These are phyloP conservation scores for Hyparrhenia diplandra DNA, from an alignment of 176 grass and related monocot genomes.

Conservation along the genomic window DNA sequence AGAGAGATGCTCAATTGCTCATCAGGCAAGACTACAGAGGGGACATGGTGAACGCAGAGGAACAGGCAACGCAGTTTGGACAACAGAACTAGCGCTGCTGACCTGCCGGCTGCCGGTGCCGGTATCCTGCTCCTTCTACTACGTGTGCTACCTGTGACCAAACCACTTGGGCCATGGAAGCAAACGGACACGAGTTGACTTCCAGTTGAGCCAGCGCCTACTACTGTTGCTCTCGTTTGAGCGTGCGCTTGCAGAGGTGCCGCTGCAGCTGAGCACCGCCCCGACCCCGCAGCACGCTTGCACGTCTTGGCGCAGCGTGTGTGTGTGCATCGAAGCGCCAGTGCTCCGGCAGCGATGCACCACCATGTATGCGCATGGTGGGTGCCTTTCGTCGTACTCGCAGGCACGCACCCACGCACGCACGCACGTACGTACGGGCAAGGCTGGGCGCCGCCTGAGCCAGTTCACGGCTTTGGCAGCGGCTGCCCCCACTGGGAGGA, in stretches of 20 bases:
- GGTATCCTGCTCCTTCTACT: not conserved
- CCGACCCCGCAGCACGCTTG: not conserved
- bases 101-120: not conserved
- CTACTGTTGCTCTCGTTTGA: not conserved
- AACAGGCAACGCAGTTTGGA: not conserved
- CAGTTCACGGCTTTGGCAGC: not conserved
- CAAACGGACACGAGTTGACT: slow-evolving; percentile 19
- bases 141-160: not conserved
- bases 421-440: not conserved
- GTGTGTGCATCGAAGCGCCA: not conserved
- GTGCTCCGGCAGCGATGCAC: not conserved
- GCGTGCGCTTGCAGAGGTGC: not conserved
- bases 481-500: slow-evolving; percentile 23
- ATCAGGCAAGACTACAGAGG: not conserved
- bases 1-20: not conserved
- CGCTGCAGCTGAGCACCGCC: not conserved
- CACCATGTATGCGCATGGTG: not conserved
- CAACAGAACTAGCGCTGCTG: not conserved
- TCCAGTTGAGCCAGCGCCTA: not conserved
- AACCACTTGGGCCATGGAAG: not conserved
- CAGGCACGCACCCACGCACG: not conserved
- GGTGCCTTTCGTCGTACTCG: slow-evolving; percentile 13
- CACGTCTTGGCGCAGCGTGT: not conserved
- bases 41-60: not conserved
- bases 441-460: not conserved